Evolutionary conservation across 1,139 yeast species (phyloP).

Genomic region (Geotrichum reessii): DNA sequence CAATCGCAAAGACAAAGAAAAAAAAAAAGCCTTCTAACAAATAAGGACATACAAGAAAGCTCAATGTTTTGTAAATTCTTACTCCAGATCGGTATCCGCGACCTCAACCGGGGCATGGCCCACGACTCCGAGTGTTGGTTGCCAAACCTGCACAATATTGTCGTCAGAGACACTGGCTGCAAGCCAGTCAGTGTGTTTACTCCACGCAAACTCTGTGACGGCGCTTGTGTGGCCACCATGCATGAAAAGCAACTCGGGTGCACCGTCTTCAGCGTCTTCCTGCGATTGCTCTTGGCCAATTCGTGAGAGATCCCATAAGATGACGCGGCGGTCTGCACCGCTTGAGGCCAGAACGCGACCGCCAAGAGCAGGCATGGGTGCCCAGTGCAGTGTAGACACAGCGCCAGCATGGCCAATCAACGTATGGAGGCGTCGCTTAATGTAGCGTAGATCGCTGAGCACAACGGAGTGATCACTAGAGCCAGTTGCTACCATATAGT

Average conservation of each 20-base stretch:
- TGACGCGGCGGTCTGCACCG: conserved; percentile 68
- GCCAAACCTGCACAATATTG: conserved; percentile 82
- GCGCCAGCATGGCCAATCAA: conserved; percentile 52
- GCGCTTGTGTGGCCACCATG: conserved; percentile 91
- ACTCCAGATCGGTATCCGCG: conserved; percentile 15
- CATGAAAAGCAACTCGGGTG: conserved; percentile 41
- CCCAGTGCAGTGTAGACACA: conserved; percentile 74
- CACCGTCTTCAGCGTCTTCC: conserved; percentile 42
- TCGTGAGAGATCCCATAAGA: conserved; percentile 59
- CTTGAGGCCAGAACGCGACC: conserved; percentile 56
- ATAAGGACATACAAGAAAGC: too few species aligned
- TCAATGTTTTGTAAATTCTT: not conserved
- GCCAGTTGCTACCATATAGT: conserved; percentile 60
- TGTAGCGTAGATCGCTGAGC: conserved; percentile 63
- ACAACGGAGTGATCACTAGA: conserved; percentile 54
- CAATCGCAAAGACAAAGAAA: too few species aligned
- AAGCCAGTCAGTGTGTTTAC: conserved; percentile 61
- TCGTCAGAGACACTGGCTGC: conserved; percentile 81
- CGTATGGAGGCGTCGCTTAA: conserved; percentile 33
- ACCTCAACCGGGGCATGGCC: conserved; percentile 14
- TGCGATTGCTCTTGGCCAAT: conserved; percentile 40
- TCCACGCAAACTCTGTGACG: conserved; percentile 83
- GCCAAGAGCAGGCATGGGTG: conserved; percentile 48
- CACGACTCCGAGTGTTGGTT: conserved; percentile 24
- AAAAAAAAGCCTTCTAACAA: too few species aligned